Evolutionary conservation across 768 basidiomycete genomes (phyloP), one percentile per base, ranked within the genome.

Genomic region (Rhizopogon rudus): DNA sequence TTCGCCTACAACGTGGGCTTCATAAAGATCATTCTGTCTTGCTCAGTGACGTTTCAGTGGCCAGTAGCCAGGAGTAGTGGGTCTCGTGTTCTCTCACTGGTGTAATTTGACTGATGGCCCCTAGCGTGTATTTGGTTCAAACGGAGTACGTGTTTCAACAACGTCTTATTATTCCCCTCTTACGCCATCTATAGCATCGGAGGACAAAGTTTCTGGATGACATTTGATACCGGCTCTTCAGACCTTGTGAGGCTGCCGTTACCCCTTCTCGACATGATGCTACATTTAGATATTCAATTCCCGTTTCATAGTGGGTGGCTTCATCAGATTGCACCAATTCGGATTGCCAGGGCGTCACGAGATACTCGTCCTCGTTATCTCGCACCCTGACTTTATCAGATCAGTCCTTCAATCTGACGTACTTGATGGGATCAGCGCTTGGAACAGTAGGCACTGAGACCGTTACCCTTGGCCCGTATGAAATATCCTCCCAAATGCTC

Each of bases 151-250:
- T 51, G 8, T 2, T 22, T 9, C 22, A 14, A 9, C 22, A 14
- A 37, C 35, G 8, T 49, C 14, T 8, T 9, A 25, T 37, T 10
- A 37, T 9, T 49, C 35, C 20, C 20, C 35, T 49, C 35, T 49
- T 14, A 49, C 37, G 22, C 48, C 35, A 49, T 49, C 13, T 37
- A 16, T 25, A 80, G 76, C 35, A 66, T 79, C 44, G 77, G 76
- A 44, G 71, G 68, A 3, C 76, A 78, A 62, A 57, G 67, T 40
- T 75, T 82, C 54, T 69, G 70, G 62, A 69, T 77, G 20, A 73
- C 80, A 4, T 67, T 82, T 29, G 81, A 83, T 61, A 83, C 82
- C 7, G 82, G 82, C 46, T 84, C 81, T 3, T 76, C 83, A 1
- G 82, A 83, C 63, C 61, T 84, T 59, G 81, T 81, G 59, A 44